Conservation (phyloP, 2,329 filamentous ascomycete genomes). For the Reticulascus tulasneorum region DNA sequence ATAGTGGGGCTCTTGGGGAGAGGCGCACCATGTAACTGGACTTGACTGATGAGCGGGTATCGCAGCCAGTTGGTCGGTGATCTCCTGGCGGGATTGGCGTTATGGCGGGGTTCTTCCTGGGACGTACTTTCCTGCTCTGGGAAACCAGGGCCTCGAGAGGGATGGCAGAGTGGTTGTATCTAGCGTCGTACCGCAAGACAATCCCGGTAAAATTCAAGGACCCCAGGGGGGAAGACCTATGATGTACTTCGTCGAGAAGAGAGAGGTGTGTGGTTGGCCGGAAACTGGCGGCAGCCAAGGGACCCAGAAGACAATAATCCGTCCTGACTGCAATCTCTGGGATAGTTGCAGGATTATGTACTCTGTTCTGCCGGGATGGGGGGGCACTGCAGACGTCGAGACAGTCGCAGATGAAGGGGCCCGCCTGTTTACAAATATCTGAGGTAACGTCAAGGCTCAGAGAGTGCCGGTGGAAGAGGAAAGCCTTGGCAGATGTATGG, state of each 20-base stretch:
- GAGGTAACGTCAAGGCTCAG: no score
- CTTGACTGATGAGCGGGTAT: conserved; percentile 5
- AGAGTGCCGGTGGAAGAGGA: no score
- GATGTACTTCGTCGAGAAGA: not conserved
- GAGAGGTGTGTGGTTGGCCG: conserved; percentile 6
- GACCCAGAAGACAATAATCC: conserved; percentile 1
- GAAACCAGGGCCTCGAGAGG: conserved; percentile 4
- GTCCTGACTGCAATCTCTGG: not conserved
- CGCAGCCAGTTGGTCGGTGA: conserved; percentile 6
- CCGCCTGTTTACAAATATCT: no score
- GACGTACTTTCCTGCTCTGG: conserved; percentile 8
- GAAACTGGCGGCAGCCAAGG: conserved; percentile 4
- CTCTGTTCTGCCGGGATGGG: not conserved
- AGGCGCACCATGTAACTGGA: conserved; percentile 2
- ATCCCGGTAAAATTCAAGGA: conserved; percentile 10
- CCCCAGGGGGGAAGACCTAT: not conserved
- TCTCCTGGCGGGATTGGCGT: conserved; percentile 5
- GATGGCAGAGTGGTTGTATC: conserved; percentile 7
- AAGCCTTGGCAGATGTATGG: no score
- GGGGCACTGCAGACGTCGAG: no score
- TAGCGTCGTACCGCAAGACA: conserved; percentile 2
- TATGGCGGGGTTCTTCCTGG: conserved; percentile 6
- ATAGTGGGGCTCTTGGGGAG: conserved; percentile 6
- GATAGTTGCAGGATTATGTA: not conserved
- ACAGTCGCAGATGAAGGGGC: no score